Conservation (phyloP, 208 protist genomes). For the Trypanosoma caninum region DNA sequence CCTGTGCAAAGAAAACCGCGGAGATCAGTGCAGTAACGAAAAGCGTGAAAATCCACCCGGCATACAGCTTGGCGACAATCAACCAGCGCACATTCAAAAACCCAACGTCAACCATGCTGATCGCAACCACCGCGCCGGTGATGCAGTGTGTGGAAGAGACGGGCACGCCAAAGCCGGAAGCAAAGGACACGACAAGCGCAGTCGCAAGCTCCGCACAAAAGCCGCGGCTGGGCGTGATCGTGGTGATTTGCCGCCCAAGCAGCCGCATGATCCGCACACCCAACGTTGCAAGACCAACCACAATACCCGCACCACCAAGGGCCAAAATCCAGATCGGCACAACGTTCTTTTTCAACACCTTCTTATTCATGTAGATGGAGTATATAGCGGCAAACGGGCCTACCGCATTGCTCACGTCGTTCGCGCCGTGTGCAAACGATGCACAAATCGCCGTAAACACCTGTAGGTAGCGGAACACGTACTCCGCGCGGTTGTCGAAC, state of each 20-base stretch:
- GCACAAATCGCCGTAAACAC: constrained; percentile 79
- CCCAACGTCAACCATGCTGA: constrained; percentile 75
- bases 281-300: constrained; percentile 70
- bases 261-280: constrained; percentile 68
- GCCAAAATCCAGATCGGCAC: constrained; percentile 69
- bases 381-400: constrained; percentile 75
- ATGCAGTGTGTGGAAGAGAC: constrained; percentile 91
- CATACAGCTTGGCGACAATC: constrained; percentile 78
- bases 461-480: constrained; percentile 78
- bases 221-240: constrained; percentile 69
- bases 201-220: constrained; percentile 77
- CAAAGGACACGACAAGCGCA: constrained; percentile 73
- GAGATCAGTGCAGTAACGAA: constrained; percentile 55
- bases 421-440: constrained; percentile 85
- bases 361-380: constrained; percentile 50
- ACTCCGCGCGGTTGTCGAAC: constrained; percentile 51
- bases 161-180: constrained; percentile 71
- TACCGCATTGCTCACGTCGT: constrained; percentile 84
- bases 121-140: constrained; percentile 82
- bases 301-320: constrained; percentile 64
- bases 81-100: constrained; percentile 54
- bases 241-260: constrained; percentile 70
- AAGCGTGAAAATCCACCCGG: constrained; percentile 63
- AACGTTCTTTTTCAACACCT: constrained; percentile 28
- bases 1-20: constrained; percentile 72